A percentile compares a stretch with the other conserved stretches of the same genome.
These are phyloP conservation scores for Talaromyces amestolkiae DNA, from an alignment of 2,329 filamentous ascomycete genomes.

Conservation along the genomic window DNA sequence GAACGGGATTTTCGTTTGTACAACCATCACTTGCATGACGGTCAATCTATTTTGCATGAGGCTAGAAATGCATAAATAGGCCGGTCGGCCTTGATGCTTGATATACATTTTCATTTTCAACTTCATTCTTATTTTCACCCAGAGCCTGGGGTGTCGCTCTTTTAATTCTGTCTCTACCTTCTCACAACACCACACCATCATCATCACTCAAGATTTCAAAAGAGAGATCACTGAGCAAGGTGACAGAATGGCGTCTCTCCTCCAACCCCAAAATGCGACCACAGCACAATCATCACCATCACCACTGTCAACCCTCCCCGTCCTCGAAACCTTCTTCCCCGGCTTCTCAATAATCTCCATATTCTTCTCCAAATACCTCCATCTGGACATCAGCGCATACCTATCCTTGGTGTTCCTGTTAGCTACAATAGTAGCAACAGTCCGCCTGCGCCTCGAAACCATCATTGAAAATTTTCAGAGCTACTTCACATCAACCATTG, in stretches of 20 bases:
- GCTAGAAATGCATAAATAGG: not conserved
- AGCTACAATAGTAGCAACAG: slow-evolving; percentile 51
- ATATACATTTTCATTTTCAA: not conserved
- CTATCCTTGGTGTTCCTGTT: slow-evolving; percentile 56
- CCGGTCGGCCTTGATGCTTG: not conserved
- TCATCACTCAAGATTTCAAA: not conserved
- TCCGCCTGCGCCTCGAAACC: slow-evolving; percentile 53
- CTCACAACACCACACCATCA: not conserved
- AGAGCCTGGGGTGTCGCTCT: not conserved
- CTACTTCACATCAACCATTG: slow-evolving; percentile 64
- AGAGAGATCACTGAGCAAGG: no score
- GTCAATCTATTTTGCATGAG: not conserved
- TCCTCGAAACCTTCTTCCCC: slow-evolving; percentile 12
- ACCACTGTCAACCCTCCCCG: not conserved
- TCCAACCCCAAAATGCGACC: slow-evolving; percentile 13
- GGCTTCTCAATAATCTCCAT: slow-evolving; percentile 42
- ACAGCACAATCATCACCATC: not conserved
- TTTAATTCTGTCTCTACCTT: not conserved
- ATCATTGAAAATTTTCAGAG: slow-evolving; percentile 50
- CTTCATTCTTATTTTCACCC: not conserved
- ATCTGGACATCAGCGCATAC: slow-evolving; percentile 44
- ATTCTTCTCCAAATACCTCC: slow-evolving; percentile 16
- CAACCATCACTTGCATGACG: not conserved
- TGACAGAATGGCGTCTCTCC: slow-evolving; percentile 5
- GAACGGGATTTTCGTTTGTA: not conserved